Conservation (phyloP, 2,329 filamentous ascomycete species). For the Dactylonectria estremocensis region DNA sequence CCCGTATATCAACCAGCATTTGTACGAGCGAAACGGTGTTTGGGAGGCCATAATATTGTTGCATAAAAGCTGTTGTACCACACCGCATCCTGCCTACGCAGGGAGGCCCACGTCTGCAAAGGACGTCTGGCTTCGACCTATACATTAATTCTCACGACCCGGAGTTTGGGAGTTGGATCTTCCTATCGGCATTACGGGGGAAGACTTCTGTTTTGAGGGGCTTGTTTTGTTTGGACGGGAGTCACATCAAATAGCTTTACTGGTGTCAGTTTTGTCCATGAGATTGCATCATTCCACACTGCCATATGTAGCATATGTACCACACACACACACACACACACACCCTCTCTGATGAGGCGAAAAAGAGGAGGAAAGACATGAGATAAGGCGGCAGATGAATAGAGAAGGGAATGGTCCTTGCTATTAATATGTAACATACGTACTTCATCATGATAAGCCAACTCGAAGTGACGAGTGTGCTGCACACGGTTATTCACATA, state of each 20-base stretch:
- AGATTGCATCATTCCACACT: constrained; percentile 19
- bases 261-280: constrained; percentile 12
- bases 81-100: constrained; percentile 19
- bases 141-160: constrained; percentile 45
- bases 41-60: constrained; percentile 19
- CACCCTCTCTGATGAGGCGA: constrained; percentile 12
- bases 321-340: not conserved
- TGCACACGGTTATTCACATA: not conserved
- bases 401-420: constrained; percentile 32
- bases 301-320: constrained; percentile 32
- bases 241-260: not conserved
- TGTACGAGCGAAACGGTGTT: constrained; percentile 28
- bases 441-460: constrained; percentile 29
- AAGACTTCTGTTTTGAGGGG: constrained; percentile 3
- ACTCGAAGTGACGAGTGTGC: constrained; percentile 7
- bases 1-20: constrained; percentile 28
- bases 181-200: constrained; percentile 4
- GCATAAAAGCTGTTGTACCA: constrained; percentile 12
- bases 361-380: constrained; percentile 29
- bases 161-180: constrained; percentile 42
- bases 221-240: constrained; percentile 12
- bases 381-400: constrained; percentile 22
- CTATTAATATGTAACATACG: constrained; percentile 31
- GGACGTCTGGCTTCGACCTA: constrained; percentile 29
- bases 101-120: constrained; percentile 17